Evolutionary conservation across 108 stramenopile species (phyloP).

Genomic region (Pseudonitzschia multiseries): DNA sequence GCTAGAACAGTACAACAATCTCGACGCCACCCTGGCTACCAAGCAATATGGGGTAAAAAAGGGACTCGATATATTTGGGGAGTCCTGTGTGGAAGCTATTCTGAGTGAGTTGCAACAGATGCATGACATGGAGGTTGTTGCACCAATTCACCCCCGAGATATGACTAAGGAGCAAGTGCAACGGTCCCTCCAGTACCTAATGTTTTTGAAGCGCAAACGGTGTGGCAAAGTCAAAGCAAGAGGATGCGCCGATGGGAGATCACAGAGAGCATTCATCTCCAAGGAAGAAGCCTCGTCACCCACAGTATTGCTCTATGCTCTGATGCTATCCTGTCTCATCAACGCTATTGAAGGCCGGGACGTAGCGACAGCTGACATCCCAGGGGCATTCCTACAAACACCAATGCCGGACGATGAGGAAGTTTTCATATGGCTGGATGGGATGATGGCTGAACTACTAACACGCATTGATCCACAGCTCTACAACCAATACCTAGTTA

Average conservation of each 20-base stretch:
- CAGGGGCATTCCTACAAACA: neutral
- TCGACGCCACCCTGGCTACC: neutral
- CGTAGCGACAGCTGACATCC: neutral
- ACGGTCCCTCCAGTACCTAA: neutral
- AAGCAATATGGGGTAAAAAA: neutral
- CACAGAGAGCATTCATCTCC: neutral
- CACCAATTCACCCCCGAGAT: neutral
- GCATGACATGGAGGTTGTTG: neutral
- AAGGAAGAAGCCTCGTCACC: neutral
- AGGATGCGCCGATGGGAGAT: neutral
- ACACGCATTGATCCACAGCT: neutral
- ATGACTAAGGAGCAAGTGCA: neutral
- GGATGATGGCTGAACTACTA: neutral
- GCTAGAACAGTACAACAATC: neutral
- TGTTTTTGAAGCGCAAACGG: neutral
- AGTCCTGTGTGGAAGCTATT: neutral
- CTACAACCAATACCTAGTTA: neutral
- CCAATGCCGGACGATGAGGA: neutral
- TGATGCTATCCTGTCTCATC: neutral
- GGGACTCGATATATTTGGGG: neutral
- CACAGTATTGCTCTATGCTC: neutral
- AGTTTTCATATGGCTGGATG: neutral
- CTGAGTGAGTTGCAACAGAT: neutral
- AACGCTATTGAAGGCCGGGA: neutral
- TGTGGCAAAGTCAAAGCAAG: neutral